Evolutionary conservation across 345 rosid species (phyloP), one percentile per base, ranked within the genome.

Genomic region (Dimocarpus longan): DNA sequence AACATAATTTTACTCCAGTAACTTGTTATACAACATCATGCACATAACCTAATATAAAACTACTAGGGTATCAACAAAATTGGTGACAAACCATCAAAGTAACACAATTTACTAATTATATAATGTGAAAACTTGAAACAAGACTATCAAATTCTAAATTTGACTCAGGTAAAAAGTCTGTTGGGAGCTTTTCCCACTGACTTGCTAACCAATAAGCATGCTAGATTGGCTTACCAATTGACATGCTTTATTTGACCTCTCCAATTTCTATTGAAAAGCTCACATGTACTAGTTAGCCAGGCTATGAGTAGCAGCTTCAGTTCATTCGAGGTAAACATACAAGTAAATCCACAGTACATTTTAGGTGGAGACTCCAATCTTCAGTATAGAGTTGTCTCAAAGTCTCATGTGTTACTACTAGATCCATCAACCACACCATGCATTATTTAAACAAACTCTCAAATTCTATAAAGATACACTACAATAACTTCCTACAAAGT

Each of bases 1-100:
- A n/a, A n/a, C n/a, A n/a, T n/a, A n/a, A n/a, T n/a, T n/a, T n/a
- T n/a, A n/a, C n/a, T n/a, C n/a, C 44, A 60, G 22, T 22, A 60
- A 60, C 15, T 3, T 48, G 11, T 48, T 48, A 48, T 28, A 74
- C 13, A 60, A 13, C 21, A 32, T 39, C 44, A 74, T 22, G 22
- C 56, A 40, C 77, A 74, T 19, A 75, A 64, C 57, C 70, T 18
- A 64, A 48, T 22, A 8, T 75, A 12, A 26, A 64, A 15, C 54
- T 37, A 26, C 24, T 62, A 13, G 8, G 10, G 1, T 39, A 18
- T 19, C 22, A 67, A 42, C 26, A 66, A 7, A 66, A 66, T 15
- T 28, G 18, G 19, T 12, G 7, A 66, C 6, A 37, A 66, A 13
- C 42, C 5, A 32, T 26, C 8, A 66, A 19, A 57, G 24, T 19